Evolutionary conservation across 805 yeast genomes (phyloP).

Genomic region (Candida ortonii): DNA sequence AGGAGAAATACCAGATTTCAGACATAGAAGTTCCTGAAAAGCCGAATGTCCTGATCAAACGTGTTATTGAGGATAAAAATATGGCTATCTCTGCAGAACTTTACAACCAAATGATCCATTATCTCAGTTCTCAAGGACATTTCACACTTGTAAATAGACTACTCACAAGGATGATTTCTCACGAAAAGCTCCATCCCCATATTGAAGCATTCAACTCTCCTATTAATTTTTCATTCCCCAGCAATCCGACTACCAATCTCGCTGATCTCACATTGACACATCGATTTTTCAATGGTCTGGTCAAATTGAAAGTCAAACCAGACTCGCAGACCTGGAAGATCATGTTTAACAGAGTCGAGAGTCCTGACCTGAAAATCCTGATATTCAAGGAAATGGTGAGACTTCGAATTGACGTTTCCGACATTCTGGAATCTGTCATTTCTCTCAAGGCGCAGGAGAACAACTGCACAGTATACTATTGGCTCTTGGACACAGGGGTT

Average conservation of each 20-base stretch:
- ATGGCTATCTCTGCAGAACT: background rate
- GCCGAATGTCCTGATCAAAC: background rate
- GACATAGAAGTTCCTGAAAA: too few relatives aligned
- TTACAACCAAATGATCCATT: constrained; percentile 5
- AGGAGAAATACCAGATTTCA: too few relatives aligned
- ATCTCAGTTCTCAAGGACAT: constrained; percentile 1
- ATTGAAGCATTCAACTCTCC: constrained; percentile 6
- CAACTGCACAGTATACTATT: background rate
- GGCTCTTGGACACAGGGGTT: constrained; percentile 1
- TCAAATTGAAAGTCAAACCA: constrained; percentile 4
- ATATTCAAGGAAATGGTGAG: constrained; percentile 5
- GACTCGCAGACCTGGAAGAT: constrained; percentile 7
- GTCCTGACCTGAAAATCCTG: constrained; percentile 1
- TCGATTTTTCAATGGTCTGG: constrained; percentile 5
- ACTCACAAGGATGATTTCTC: constrained; percentile 5
- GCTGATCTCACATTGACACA: background rate
- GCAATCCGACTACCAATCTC: background rate
- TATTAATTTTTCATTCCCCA: constrained; percentile 2
- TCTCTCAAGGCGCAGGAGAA: constrained; percentile 1
- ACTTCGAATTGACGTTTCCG: background rate
- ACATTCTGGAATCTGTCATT: constrained; percentile 1
- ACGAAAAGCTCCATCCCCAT: constrained; percentile 1
- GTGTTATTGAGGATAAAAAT: background rate
- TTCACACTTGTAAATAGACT: constrained; percentile 5
- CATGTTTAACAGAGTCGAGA: constrained; percentile 2